A percentile compares a stretch with the other conserved stretches of the same genome.
These are phyloP conservation scores for Chaetomiaceae sp. DNA, from an alignment of 2,329 filamentous ascomycete genomes.

Conservation along the genomic window DNA sequence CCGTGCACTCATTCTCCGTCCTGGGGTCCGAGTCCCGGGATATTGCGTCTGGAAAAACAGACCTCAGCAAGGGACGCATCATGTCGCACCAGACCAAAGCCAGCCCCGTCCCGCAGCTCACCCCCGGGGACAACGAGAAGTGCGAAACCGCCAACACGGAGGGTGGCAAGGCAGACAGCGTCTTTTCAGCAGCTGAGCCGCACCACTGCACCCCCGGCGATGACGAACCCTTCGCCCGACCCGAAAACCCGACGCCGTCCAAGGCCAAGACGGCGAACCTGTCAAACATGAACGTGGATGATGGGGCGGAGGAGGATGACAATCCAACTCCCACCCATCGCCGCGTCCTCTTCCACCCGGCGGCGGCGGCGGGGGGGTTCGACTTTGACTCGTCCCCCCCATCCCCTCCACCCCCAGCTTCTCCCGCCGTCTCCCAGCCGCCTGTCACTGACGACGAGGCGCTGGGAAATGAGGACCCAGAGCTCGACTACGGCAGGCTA, in stretches of 20 bases:
- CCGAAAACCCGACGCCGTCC: neutral
- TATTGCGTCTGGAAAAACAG: neutral
- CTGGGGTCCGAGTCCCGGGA: neutral
- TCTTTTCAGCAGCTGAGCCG: too few relatives aligned
- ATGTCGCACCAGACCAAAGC: neutral
- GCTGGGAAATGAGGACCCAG: too few relatives aligned
- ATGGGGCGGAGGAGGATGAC: too few relatives aligned
- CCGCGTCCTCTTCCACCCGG: too few relatives aligned
- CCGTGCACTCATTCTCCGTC: slow-evolving; percentile 1
- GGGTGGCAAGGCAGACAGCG: neutral
- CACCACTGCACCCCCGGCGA: neutral
- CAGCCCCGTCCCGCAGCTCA: neutral
- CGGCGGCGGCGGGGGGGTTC: too few relatives aligned
- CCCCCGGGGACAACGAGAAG: neutral
- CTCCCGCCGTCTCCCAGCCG: too few relatives aligned
- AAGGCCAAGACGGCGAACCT: neutral
- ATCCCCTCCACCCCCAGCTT: too few relatives aligned
- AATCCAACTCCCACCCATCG: too few relatives aligned
- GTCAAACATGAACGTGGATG: too few relatives aligned
- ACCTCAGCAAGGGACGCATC: neutral
- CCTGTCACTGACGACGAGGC: too few relatives aligned
- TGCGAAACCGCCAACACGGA: neutral
- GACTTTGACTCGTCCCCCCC: too few relatives aligned
- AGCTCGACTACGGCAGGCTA: too few relatives aligned
- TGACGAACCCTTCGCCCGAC: neutral